These are phyloP conservation scores for Tuber indicum DNA, from an alignment of 495 filamentous ascomycete genomes.

Conservation along the genomic window DNA sequence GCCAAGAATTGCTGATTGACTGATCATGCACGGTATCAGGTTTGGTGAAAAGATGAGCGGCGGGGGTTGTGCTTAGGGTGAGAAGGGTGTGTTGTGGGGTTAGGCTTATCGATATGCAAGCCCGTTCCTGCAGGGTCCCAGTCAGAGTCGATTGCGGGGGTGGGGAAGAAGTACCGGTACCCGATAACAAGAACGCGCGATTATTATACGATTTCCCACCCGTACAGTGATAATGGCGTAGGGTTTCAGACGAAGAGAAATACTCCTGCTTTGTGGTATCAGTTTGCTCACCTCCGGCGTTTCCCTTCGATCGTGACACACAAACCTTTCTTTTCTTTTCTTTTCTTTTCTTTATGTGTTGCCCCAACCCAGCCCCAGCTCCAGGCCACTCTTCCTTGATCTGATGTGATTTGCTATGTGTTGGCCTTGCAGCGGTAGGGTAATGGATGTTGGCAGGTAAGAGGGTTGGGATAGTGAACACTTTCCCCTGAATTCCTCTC, in stretches of 20 bases:
- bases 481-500: neutral
- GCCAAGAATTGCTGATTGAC: neutral
- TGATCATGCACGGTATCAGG: neutral
- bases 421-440: neutral
- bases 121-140: neutral
- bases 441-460: neutral
- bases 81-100: neutral
- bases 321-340: neutral
- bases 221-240: neutral
- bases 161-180: neutral
- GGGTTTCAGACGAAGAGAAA: neutral
- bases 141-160: neutral
- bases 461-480: neutral
- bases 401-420: neutral
- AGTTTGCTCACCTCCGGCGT: neutral
- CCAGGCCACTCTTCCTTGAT: neutral
- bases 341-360: neutral
- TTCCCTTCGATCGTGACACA: neutral
- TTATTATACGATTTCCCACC: neutral
- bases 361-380: neutral
- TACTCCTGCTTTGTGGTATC: neutral
- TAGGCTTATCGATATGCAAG: constrained; percentile 4
- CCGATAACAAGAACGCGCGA: neutral
- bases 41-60: neutral
- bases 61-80: neutral